Evolutionary conservation across 306 rosid genomes (phyloP).

Genomic region (Ceratonia siliqua): DNA sequence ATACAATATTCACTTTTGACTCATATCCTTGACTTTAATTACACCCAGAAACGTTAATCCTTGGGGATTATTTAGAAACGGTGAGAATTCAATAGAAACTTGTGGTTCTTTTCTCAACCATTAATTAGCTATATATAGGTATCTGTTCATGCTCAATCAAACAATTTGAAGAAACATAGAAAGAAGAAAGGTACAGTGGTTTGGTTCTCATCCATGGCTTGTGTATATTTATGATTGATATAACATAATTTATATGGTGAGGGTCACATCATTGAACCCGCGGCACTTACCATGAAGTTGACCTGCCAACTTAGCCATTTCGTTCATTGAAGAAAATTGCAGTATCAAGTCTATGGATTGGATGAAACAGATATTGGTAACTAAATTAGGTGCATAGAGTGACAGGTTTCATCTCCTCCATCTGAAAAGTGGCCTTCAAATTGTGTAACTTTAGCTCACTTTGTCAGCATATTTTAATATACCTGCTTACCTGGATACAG

Average conservation of each 20-base stretch:
- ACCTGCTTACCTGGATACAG: constrained; percentile 53
- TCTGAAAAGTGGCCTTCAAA: constrained; percentile 27
- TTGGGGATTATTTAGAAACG: no score
- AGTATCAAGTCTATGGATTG: no score
- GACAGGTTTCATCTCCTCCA: constrained; percentile 29
- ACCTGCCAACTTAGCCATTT: constrained; percentile 34
- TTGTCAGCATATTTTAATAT: constrained; percentile 3
- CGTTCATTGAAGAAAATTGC: neutral
- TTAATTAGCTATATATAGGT: no score
- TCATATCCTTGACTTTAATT: no score
- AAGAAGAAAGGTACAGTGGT: no score
- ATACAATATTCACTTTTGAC: no score
- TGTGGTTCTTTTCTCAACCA: no score
- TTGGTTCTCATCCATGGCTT: no score
- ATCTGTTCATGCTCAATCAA: no score
- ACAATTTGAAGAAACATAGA: no score
- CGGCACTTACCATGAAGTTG: constrained; percentile 32
- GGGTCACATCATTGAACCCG: constrained; percentile 32
- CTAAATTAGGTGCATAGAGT: neutral
- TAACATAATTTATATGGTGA: neutral
- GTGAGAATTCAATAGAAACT: no score
- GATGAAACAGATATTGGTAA: neutral
- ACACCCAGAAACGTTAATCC: no score
- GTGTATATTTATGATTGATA: neutral
- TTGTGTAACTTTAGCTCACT: constrained; percentile 7